Base-by-base conservation (phyloP, 2,329 filamentous ascomycete species). In the Penicillium italicum region DNA sequence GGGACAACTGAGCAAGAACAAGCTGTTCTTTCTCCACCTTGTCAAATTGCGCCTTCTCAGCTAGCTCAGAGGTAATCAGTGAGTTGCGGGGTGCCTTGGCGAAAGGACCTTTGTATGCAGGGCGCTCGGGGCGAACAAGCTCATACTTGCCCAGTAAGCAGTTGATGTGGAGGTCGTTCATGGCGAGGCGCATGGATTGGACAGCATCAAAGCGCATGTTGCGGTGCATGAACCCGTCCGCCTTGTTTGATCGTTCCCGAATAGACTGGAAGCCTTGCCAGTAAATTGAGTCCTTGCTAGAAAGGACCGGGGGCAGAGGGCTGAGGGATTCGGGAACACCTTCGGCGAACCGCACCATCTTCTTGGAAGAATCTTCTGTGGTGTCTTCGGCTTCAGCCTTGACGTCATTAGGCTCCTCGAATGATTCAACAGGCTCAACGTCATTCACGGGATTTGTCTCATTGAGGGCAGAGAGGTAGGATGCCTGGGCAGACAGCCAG, bases 111-210 rank as follows among this genome's bases (percentile, higher is more conserved):
- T 86, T 71, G 82, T 86, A 81, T 79, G 89, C 79, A 84, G 89
- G 73, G 80, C 87, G 53, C 80, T 89, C 72, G 81, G 86, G 77
- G 26, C 85, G 85, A 43, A 84, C 86, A 50, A 96, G 82, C 72
- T 92, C 88, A 69, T 90, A 95, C 71, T 90, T 94, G 64, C 92
- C 91, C 31, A 90, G 82, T 20, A 97, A 84, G 68, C 91, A 89
- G 69, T 90, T 88, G 69, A 88, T 83, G 74, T 97, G 91, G 38
- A 83, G 78, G 55, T 87, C 81, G 20, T 83, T 81, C 55, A 91
- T 83, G 42, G 87, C 90, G 53, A 92, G 81, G 37, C 94, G 88
- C 67, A 89, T 85, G 28, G 91, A 85, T 70, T 97, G 93, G 45
- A 97, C 80, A 24, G 91, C 90, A 71, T 97, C 93, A 57, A 93